Evolutionary conservation across 2,329 filamentous ascomycete genomes (phyloP).

Genomic region (Verticillium albo-atrum): DNA sequence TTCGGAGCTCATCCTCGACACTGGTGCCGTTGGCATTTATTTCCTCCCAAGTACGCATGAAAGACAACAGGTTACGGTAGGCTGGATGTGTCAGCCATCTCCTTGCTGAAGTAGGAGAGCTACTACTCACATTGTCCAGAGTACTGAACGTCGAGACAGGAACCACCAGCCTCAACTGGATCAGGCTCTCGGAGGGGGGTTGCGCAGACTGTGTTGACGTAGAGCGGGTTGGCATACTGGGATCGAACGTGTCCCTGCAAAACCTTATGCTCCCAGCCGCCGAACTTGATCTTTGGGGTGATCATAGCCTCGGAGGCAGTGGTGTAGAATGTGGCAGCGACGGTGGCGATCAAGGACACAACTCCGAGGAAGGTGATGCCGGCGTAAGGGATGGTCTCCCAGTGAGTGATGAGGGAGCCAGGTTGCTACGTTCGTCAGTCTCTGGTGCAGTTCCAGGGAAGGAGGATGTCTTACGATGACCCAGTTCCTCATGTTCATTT

Average conservation of each 20-base stretch:
- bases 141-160: slow-evolving; percentile 66
- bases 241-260: slow-evolving; percentile 55
- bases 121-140: slow-evolving; percentile 53
- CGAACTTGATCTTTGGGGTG: slow-evolving; percentile 63
- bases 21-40: slow-evolving; percentile 39
- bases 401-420: slow-evolving; percentile 68
- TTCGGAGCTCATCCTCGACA: slow-evolving; percentile 30
- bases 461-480: slow-evolving; percentile 38
- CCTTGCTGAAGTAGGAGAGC: neutral
- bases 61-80: slow-evolving; percentile 66
- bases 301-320: slow-evolving; percentile 73
- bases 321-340: slow-evolving; percentile 69
- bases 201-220: slow-evolving; percentile 52
- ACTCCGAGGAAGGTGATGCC: slow-evolving; percentile 59
- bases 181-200: slow-evolving; percentile 53
- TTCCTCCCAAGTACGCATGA: slow-evolving; percentile 50
- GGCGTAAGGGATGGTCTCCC: slow-evolving; percentile 59
- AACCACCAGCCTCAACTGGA: slow-evolving; percentile 32
- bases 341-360: slow-evolving; percentile 58
- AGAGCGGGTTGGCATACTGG: slow-evolving; percentile 59
- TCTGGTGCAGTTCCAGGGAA: neutral
- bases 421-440: slow-evolving; percentile 42
- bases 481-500: slow-evolving; percentile 76
- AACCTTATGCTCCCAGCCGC: slow-evolving; percentile 40
- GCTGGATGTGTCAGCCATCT: slow-evolving; percentile 21